A percentile compares a stretch with the other conserved stretches of the same genome.
Conservation (phyloP, 169 alveolate genomes). For the Amoebophrya sp. region DNA sequence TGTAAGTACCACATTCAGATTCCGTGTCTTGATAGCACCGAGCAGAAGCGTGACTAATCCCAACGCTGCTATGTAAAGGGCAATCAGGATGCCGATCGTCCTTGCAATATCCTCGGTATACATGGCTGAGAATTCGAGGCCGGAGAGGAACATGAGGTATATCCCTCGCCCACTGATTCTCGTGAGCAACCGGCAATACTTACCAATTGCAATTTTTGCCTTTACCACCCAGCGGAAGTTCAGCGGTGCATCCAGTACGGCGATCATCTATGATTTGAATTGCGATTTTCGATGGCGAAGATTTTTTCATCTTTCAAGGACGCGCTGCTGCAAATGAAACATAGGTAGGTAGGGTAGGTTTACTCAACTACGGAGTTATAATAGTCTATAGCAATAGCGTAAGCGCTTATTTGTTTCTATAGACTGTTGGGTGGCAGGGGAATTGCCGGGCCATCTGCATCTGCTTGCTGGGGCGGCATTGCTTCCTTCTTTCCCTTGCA, state of each 20-base stretch:
- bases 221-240: not conserved
- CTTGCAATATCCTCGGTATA: not conserved
- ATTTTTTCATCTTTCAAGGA: too few relatives aligned
- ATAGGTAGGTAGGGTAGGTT: too few relatives aligned
- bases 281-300: too few relatives aligned
- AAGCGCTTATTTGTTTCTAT: too few relatives aligned
- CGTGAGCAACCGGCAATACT: not conserved
- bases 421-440: too few relatives aligned
- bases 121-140: not conserved
- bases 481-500: too few relatives aligned
- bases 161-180: not conserved
- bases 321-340: too few relatives aligned
- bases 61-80: not conserved
- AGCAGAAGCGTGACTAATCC: not conserved
- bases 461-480: too few relatives aligned
- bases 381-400: too few relatives aligned
- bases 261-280: not conserved
- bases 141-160: not conserved
- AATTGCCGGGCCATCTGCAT: too few relatives aligned
- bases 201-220: not conserved
- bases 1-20: not conserved
- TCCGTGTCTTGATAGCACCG: not conserved
- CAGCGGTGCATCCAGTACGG: not conserved
- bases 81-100: not conserved
- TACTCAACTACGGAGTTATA: too few relatives aligned